Percentiles rank a stretch among this genome's conserved stretches.
These are phyloP conservation scores for Fraxinus sp. DNA, from an alignment of 305 asterid species.

Conservation along the genomic window DNA sequence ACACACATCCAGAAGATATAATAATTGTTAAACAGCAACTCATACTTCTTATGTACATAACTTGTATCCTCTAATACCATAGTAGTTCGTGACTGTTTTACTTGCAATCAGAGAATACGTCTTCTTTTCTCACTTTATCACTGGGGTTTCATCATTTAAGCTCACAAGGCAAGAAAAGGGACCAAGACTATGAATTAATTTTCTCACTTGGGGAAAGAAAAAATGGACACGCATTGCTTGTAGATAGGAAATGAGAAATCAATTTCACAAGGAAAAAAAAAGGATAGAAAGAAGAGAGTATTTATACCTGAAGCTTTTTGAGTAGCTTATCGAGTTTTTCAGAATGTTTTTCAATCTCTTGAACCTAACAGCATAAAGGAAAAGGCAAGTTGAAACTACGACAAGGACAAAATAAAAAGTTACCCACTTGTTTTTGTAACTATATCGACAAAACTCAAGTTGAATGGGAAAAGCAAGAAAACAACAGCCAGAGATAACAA, in stretches of 20 bases:
- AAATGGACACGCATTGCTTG: not conserved
- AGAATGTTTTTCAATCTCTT: constrained; percentile 38
- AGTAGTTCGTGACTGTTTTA: not conserved
- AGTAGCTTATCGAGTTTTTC: constrained; percentile 39
- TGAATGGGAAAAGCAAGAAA: not conserved
- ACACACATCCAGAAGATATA: not conserved
- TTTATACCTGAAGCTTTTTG: constrained; percentile 42
- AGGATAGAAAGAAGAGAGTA: not conserved
- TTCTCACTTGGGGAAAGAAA: not conserved
- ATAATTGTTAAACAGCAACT: not conserved
- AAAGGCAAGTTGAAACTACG: constrained; percentile 10
- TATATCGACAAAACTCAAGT: constrained; percentile 2
- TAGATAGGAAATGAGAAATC: not conserved
- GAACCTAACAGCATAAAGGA: constrained; percentile 35
- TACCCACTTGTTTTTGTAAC: not conserved
- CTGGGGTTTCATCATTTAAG: not conserved
- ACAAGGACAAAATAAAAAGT: not conserved
- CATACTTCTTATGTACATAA: not conserved
- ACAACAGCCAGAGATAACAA: not conserved
- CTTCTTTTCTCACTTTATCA: not conserved
- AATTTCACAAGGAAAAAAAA: not conserved
- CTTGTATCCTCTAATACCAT: not conserved
- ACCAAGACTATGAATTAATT: not conserved
- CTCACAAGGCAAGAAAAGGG: not conserved
- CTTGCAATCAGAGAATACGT: not conserved